Evolutionary conservation across 768 basidiomycete species (phyloP).

Genomic region (Sarcomyxa edulis): DNA sequence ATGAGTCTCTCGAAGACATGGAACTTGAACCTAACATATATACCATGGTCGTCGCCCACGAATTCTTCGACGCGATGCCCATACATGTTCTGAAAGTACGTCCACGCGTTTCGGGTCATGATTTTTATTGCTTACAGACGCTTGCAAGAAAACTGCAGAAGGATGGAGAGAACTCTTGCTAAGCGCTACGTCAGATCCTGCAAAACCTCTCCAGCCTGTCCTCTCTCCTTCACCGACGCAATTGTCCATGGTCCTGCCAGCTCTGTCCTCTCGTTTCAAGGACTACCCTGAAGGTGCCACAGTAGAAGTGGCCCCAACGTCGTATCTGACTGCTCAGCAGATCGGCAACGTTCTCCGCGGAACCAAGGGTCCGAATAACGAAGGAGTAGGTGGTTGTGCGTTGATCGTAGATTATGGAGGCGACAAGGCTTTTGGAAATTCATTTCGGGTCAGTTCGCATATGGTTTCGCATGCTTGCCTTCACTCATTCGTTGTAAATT

Average conservation of each 20-base stretch:
- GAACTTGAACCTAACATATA: constrained; percentile 43
- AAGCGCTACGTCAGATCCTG: constrained; percentile 28
- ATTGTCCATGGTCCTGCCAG: constrained; percentile 49
- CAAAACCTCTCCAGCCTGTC: constrained; percentile 52
- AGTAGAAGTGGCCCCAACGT: constrained; percentile 75
- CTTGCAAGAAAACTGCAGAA: constrained; percentile 58
- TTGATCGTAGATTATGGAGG: constrained; percentile 90
- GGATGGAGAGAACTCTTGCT: constrained; percentile 90
- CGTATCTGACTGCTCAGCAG: constrained; percentile 62
- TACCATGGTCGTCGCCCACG: constrained; percentile 90
- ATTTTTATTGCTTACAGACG: background rate
- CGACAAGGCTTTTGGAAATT: constrained; percentile 59
- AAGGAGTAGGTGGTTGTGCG: constrained; percentile 46
- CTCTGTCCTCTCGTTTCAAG: constrained; percentile 66
- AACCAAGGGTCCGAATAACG: constrained; percentile 5
- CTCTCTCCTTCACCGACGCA: constrained; percentile 53
- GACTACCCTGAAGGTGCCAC: constrained; percentile 62
- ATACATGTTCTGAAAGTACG: constrained; percentile 83
- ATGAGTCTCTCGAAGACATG: constrained; percentile 68
- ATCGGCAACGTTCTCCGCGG: constrained; percentile 58
- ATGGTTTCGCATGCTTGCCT: background rate
- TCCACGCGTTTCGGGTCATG: background rate
- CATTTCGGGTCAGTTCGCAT: constrained; percentile 64
- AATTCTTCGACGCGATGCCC: constrained; percentile 96
- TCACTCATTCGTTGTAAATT: constrained; percentile 6